Evolutionary conservation across 768 basidiomycete species (phyloP).

Genomic region (Mycena pura): DNA sequence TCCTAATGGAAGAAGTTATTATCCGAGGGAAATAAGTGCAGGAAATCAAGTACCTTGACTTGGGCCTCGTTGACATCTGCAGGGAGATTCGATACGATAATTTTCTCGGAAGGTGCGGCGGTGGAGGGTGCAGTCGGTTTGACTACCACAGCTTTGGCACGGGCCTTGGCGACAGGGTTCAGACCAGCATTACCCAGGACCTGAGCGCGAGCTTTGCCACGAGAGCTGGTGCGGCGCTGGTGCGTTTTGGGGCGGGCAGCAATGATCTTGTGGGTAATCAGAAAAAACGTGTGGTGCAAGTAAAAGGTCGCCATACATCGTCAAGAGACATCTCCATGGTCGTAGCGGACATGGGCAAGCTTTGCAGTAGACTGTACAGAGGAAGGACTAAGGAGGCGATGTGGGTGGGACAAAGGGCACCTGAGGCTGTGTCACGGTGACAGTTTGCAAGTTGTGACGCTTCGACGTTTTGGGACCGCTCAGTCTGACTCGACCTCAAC

Average conservation of each 20-base stretch:
- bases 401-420: too few species aligned
- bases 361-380: slow-evolving; percentile 27
- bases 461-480: not conserved
- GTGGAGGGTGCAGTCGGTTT: slow-evolving; percentile 47
- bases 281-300: slow-evolving; percentile 28
- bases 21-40: not conserved
- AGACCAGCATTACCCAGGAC: slow-evolving; percentile 62
- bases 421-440: too few species aligned
- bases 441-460: too few species aligned
- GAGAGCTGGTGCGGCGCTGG: slow-evolving; percentile 53
- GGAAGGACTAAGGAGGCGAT: not conserved
- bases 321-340: slow-evolving; percentile 86
- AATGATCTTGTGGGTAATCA: slow-evolving; percentile 63
- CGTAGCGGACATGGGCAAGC: slow-evolving; percentile 25
- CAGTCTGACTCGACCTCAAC: slow-evolving; percentile 5
- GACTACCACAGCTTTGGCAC: slow-evolving; percentile 52
- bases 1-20: slow-evolving; percentile 61
- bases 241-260: slow-evolving; percentile 61
- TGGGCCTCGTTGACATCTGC: slow-evolving; percentile 91
- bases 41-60: slow-evolving; percentile 73
- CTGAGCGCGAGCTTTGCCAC: slow-evolving; percentile 58
- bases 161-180: slow-evolving; percentile 59
- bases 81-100: slow-evolving; percentile 95
- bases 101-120: slow-evolving; percentile 74
- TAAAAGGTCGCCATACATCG: slow-evolving; percentile 57